phyloP scores from a whole-genome alignment of 2,329 filamentous ascomycete species.

The Hypoxylon sp. region DNA sequence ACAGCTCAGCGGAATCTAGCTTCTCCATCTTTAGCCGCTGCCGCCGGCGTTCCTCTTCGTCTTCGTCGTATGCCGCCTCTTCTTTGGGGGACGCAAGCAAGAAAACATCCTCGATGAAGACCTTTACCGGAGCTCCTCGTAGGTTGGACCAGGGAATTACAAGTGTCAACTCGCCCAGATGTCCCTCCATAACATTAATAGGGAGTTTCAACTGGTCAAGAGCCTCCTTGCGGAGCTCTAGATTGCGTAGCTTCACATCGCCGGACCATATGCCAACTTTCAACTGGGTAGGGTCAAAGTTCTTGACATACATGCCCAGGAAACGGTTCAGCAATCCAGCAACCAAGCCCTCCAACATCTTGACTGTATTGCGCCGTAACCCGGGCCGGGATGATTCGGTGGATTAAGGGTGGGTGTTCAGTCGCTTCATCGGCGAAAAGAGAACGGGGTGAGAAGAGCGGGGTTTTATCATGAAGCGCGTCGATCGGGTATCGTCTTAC shows the following conservation, averaged over 20 bases:
- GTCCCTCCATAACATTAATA: constrained; percentile 94
- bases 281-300: constrained; percentile 96
- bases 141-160: constrained; percentile 98
- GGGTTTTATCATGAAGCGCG: not conserved
- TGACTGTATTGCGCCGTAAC: constrained; percentile 70
- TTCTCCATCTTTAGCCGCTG: constrained; percentile 99
- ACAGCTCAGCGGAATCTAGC: constrained; percentile 91
- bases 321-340: constrained; percentile 98
- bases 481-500: constrained; percentile 6
- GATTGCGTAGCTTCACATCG: constrained; percentile 92
- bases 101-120: constrained; percentile 97
- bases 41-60: constrained; percentile 86
- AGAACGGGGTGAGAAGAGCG: not conserved
- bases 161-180: constrained; percentile 89
- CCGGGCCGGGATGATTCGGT: constrained; percentile 67
- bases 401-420: constrained; percentile 39
- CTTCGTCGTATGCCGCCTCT: constrained; percentile 90
- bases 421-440: constrained; percentile 45
- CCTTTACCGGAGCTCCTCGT: constrained; percentile 89
- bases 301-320: constrained; percentile 99
- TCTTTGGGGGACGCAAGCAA: constrained; percentile 94
- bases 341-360: constrained; percentile 96
- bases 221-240: constrained; percentile 92
- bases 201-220: constrained; percentile 96
- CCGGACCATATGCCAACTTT: constrained; percentile 99